These are phyloP conservation scores for Handroanthus guayacan DNA, from an alignment of 257 asterid genomes.

Conservation along the genomic window DNA sequence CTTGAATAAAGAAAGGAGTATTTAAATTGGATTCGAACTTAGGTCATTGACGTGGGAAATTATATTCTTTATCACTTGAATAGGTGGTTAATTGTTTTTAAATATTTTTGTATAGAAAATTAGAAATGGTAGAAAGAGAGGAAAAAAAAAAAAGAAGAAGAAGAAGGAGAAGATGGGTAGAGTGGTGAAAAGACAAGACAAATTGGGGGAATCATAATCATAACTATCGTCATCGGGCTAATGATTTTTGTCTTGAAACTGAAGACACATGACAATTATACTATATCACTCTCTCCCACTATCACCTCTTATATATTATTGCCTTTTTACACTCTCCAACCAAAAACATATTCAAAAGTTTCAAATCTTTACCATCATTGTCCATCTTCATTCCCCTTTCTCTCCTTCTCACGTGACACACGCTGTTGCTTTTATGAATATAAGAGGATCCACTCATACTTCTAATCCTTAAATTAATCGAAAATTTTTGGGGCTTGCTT, in stretches of 20 bases:
- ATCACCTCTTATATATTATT: background rate
- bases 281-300: background rate
- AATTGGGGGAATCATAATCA: constrained; percentile 37
- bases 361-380: constrained; percentile 21
- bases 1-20: too few species aligned
- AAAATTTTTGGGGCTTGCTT: too few species aligned
- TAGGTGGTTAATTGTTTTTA: too few species aligned
- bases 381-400: background rate
- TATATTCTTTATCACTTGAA: too few species aligned
- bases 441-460: background rate
- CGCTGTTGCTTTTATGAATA: constrained; percentile 1
- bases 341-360: background rate
- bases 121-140: background rate
- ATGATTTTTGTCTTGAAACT: constrained; percentile 55
- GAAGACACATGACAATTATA: background rate
- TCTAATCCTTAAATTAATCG: background rate
- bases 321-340: background rate
- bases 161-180: too few species aligned
- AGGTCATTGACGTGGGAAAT: too few species aligned
- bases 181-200: background rate
- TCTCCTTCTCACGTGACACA: constrained; percentile 39
- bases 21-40: too few species aligned
- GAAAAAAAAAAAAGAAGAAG: background rate
- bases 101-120: too few species aligned
- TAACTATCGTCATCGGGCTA: constrained; percentile 45